Conservation (phyloP, 2,329 filamentous ascomycete species). For the Fusarium solani-melongenae region DNA sequence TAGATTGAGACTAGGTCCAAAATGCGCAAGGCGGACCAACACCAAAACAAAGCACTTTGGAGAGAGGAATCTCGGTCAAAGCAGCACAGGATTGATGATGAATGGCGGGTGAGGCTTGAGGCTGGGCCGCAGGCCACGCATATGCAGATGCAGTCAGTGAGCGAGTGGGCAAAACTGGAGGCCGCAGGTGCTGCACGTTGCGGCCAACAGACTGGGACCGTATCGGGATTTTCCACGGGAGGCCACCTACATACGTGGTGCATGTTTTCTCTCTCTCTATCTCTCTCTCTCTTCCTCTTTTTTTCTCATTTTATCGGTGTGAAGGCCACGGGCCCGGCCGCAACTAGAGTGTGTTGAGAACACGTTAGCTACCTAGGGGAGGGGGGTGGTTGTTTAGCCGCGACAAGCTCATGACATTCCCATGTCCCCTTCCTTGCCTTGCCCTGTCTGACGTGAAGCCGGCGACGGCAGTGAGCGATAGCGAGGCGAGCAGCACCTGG, state of each 20-base stretch:
- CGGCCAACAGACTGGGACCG: conserved; percentile 40
- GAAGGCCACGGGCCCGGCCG: conserved; percentile 5
- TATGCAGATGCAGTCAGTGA: conserved; percentile 8
- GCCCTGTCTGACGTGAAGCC: neutral
- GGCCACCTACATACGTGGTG: conserved; percentile 4
- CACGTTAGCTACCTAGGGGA: conserved; percentile 1
- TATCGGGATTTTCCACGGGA: conserved; percentile 19
- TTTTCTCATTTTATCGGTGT: neutral
- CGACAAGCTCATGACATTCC: neutral
- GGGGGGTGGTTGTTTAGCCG: conserved; percentile 2
- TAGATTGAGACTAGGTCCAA: conserved; percentile 7
- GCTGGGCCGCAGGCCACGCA: conserved; percentile 20
- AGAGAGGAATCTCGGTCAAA: neutral
- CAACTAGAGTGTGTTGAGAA: conserved; percentile 30
- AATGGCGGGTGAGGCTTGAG: conserved; percentile 5
- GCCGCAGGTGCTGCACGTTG: conserved; percentile 28
- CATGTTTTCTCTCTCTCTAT: neutral
- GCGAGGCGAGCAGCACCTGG: neutral
- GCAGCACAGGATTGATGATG: neutral
- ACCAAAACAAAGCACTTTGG: conserved; percentile 19
- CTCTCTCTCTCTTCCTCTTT: neutral
- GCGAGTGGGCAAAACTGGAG: conserved; percentile 8
- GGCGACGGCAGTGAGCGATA: neutral
- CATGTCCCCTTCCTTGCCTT: neutral
- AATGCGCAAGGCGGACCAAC: conserved; percentile 4